Evolutionary conservation across 1,139 yeast genomes (phyloP), one percentile per base, ranked within the genome.

Genomic region (Scheffersomyces insectosa): DNA sequence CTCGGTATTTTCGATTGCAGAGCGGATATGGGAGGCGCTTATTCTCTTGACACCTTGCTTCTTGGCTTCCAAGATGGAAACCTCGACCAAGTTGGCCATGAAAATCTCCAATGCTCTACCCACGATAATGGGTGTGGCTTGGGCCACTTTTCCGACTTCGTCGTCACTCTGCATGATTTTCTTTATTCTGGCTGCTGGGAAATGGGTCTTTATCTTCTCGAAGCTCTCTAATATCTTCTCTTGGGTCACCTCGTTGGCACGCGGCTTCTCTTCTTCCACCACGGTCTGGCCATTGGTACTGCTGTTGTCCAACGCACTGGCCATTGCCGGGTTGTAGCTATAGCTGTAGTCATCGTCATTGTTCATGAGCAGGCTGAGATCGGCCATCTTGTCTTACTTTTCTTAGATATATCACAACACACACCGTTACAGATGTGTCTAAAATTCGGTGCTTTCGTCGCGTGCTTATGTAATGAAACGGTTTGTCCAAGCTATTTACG

Each of bases 131-230:
- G 99, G 99, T 3, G 99, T 93, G 3, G 97, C 98, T 62, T 91
- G 98, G 8, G 99, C 97, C 12, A 95, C 99, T 64, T 93, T 93
- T 4, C 99, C 99, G 39, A 93, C 91, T 54, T 93, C 99, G 55
- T 93, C 99, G 64, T 93, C 99, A 40, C 96, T 85, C 62, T 93
- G 99, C 97, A 93, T 91, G 45, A 93, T 82, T 59, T 95, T 88
- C 70, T 93, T 93, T 61, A 93, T 91, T 50, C 98, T 80, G 3
- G 99, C 99, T 40, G 96, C 95, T 4, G 99, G 99, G 69, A 93
- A 91, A 59, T 93, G 96, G 38, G 98, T 91, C 66, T 88, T 89
- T 57, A 91, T 87, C 48, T 71, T 70, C 37, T 75, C 82, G 45
- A 72, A 74, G 36, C 68, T 63, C 14, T 54, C 51, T 38, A 65